Conservation (phyloP, 1,284 basidiomycete species). For the Leccinum subfulvum region DNA sequence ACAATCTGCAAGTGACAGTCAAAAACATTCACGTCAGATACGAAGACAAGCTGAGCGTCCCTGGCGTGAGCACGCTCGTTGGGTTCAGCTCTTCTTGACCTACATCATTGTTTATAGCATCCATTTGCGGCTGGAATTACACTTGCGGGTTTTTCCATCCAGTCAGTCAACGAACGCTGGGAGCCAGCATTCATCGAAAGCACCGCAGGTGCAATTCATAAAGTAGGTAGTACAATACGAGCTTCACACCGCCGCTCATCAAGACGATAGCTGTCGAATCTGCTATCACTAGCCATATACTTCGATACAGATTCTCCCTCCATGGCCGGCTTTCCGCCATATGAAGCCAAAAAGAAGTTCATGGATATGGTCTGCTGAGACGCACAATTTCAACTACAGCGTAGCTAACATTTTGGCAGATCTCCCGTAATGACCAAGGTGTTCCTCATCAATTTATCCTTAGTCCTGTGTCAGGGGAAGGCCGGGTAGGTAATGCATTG, state of each 20-base stretch:
- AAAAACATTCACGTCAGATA: conserved; percentile 96
- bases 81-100: neutral
- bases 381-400: neutral
- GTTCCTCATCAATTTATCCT: conserved; percentile 90
- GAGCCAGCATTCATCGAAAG: conserved; percentile 94
- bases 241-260: conserved; percentile 12
- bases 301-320: conserved; percentile 93
- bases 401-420: conserved; percentile 44
- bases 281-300: conserved; percentile 89
- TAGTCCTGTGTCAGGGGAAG: conserved; percentile 95
- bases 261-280: conserved; percentile 67
- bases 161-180: conserved; percentile 94
- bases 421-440: conserved; percentile 55
- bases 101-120: conserved; percentile 52
- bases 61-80: conserved; percentile 59
- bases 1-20: conserved; percentile 95
- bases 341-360: conserved; percentile 79
- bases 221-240: conserved; percentile 45
- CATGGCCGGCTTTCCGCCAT: conserved; percentile 68
- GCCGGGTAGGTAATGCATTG: conserved; percentile 55
- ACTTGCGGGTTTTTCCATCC: conserved; percentile 87
- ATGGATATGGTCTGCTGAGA: conserved; percentile 60
- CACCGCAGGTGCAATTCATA: conserved; percentile 86
- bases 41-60: conserved; percentile 92
- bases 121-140: conserved; percentile 95